phyloP scores from a whole-genome alignment of 2,329 filamentous ascomycete genomes.

The Penicillium sp. region DNA sequence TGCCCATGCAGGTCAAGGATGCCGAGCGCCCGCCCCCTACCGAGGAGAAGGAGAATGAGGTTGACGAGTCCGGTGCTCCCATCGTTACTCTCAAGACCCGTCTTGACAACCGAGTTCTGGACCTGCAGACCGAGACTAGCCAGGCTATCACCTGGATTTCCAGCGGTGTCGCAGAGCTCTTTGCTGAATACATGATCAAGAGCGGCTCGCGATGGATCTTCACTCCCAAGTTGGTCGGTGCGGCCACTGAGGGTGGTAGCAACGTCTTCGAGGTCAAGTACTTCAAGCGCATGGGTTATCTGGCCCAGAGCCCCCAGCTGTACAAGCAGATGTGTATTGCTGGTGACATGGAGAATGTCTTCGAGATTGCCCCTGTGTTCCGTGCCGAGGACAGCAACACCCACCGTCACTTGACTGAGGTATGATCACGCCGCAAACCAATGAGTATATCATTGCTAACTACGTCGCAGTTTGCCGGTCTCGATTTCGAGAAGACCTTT shows the following conservation, averaged over 20 bases:
- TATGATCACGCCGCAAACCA: constrained; percentile 23
- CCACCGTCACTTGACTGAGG: constrained; percentile 64
- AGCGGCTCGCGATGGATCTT: constrained; percentile 81
- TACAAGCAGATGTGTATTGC: constrained; percentile 71
- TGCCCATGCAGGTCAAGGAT: constrained; percentile 62
- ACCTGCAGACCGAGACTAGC: constrained; percentile 87
- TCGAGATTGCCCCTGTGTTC: constrained; percentile 67
- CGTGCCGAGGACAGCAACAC: constrained; percentile 69
- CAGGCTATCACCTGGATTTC: constrained; percentile 79
- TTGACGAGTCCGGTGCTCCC: constrained; percentile 58
- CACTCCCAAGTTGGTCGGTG: constrained; percentile 83
- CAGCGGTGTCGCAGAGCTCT: constrained; percentile 66
- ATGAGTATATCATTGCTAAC: constrained; percentile 16
- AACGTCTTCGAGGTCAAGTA: constrained; percentile 91
- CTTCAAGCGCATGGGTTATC: constrained; percentile 76
- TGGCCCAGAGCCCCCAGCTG: constrained; percentile 65
- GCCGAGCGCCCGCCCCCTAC: constrained; percentile 50
- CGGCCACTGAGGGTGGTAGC: constrained; percentile 87
- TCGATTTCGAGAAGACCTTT: constrained; percentile 55
- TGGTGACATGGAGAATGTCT: constrained; percentile 62
- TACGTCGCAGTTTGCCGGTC: constrained; percentile 47
- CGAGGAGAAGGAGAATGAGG: constrained; percentile 47
- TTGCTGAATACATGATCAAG: constrained; percentile 74
- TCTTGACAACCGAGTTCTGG: constrained; percentile 88
- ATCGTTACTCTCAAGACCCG: constrained; percentile 80